phyloP scores from a whole-genome alignment of 2,329 filamentous ascomycete species.

The Paraphaeosphaeria sporulosa region DNA sequence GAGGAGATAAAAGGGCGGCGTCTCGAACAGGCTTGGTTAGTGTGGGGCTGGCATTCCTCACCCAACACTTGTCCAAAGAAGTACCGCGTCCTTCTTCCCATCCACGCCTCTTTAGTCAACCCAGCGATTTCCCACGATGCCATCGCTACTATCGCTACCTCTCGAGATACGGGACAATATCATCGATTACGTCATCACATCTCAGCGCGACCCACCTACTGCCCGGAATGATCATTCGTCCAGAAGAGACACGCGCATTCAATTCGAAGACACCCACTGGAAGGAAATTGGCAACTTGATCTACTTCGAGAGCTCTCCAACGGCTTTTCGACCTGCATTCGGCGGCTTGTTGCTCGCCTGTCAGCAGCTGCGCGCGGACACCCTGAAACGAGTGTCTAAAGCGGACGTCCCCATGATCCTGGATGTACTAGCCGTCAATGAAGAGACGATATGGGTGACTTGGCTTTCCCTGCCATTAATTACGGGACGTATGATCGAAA shows the following conservation, averaged over 20 bases:
- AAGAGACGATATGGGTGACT: constrained; percentile 7
- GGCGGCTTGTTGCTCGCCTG: constrained; percentile 1
- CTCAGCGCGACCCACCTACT: not conserved
- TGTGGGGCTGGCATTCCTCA: too few species aligned
- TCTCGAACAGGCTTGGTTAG: too few species aligned
- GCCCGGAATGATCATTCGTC: not conserved
- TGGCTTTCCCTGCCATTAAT: constrained; percentile 2
- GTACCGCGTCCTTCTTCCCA: too few species aligned
- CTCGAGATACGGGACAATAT: not conserved
- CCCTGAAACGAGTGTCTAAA: not conserved
- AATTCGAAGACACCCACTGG: constrained; percentile 5
- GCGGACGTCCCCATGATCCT: not conserved
- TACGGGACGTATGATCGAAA: not conserved
- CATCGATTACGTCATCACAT: not conserved
- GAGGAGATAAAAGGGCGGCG: too few species aligned
- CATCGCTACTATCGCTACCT: not conserved
- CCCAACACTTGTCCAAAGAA: too few species aligned
- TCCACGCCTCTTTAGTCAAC: too few species aligned
- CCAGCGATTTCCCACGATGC: not conserved
- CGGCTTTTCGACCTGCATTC: constrained; percentile 2
- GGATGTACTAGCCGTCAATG: not conserved
- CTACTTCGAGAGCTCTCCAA: not conserved
- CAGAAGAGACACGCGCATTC: not conserved
- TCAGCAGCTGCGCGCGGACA: constrained; percentile 3
- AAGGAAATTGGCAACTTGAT: constrained; percentile 7